These are phyloP conservation scores for Heracleum sosnowskyi DNA, from an alignment of 129 eudicot species.

Conservation along the genomic window DNA sequence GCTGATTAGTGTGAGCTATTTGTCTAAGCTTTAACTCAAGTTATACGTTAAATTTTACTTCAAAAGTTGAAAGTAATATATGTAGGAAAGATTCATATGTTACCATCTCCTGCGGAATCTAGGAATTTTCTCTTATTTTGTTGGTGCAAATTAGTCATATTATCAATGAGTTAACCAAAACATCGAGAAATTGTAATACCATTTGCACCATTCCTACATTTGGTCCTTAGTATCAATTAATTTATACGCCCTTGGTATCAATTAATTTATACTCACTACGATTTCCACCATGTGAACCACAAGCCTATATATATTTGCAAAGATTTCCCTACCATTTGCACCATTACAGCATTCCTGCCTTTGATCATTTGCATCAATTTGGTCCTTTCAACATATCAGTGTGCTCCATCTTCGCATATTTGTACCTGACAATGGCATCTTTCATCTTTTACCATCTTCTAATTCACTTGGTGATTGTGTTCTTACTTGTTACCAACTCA, in stretches of 20 bases:
- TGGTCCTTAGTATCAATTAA: not conserved
- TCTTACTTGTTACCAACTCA: conserved; percentile 1
- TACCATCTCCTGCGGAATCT: too few species aligned
- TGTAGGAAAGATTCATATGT: not conserved
- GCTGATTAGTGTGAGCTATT: too few species aligned
- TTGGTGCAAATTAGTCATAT: too few species aligned
- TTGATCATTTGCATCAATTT: not conserved
- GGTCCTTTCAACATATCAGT: not conserved
- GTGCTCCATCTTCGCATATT: not conserved
- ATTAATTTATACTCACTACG: too few species aligned
- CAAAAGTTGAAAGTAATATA: too few species aligned
- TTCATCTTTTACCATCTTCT: conserved; percentile 9
- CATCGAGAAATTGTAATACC: not conserved
- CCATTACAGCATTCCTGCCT: not conserved
- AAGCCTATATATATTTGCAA: not conserved
- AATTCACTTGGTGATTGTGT: not conserved
- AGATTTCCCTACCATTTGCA: not conserved
- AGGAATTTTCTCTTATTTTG: too few species aligned
- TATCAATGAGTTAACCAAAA: too few species aligned
- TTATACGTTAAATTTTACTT: not conserved
- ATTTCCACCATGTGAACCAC: not conserved
- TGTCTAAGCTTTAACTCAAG: too few species aligned
- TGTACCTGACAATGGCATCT: conserved; percentile 18
- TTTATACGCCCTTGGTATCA: not conserved
- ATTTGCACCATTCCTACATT: not conserved